Conservation (phyloP, 1,284 basidiomycete species). For the Ustilago sp. region DNA sequence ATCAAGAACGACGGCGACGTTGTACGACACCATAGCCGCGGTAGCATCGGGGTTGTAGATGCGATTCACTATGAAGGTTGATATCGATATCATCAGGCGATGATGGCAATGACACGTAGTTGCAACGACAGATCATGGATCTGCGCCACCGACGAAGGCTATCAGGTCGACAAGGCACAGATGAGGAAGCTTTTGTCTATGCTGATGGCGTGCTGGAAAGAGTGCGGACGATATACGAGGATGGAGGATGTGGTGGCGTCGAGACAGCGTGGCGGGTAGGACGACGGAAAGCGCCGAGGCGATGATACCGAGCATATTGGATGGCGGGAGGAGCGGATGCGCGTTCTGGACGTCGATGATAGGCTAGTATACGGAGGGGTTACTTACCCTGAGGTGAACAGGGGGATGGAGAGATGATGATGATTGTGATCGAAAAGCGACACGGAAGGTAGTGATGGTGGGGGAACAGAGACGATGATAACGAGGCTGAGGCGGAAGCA, state of each 20-base stretch:
- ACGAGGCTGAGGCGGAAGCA: conserved; percentile 21
- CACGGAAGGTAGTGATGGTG: conserved; percentile 23
- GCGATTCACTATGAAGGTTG: not conserved
- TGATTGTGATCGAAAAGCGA: conserved; percentile 31
- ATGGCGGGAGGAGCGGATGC: conserved; percentile 5
- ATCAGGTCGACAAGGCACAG: not conserved
- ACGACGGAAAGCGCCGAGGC: conserved; percentile 3
- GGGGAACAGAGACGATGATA: conserved; percentile 28
- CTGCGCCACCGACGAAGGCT: not conserved
- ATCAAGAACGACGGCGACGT: not conserved
- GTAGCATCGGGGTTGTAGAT: not conserved
- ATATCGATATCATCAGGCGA: not conserved
- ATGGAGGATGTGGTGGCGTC: conserved; percentile 1
- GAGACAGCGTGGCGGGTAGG: conserved; percentile 7
- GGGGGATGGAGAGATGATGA: conserved; percentile 33
- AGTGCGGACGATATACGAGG: too few species aligned
- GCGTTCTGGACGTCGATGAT: conserved; percentile 24
- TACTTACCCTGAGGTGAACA: conserved; percentile 42
- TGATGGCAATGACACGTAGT: not conserved
- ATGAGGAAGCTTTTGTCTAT: not conserved
- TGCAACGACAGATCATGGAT: not conserved
- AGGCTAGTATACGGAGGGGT: not conserved
- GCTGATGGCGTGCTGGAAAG: not conserved
- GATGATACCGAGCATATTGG: not conserved
- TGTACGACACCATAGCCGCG: not conserved